These are phyloP conservation scores for Seminavis robusta DNA, from an alignment of 108 stramenopile species.

Conservation along the genomic window DNA sequence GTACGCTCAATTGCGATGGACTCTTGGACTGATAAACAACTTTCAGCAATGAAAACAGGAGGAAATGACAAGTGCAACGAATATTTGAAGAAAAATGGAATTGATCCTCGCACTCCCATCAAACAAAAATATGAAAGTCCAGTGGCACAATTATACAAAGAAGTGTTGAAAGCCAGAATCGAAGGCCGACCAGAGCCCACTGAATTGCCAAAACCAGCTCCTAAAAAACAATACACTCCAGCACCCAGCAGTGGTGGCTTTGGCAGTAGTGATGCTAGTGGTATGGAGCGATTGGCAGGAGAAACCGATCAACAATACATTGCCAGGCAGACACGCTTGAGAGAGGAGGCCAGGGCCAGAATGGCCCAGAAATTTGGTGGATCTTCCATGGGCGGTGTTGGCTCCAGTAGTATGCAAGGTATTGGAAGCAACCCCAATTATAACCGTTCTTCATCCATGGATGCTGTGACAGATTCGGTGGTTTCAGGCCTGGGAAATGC, in stretches of 20 bases:
- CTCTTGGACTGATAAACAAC: conserved; percentile 87
- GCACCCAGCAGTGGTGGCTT: conserved; percentile 11
- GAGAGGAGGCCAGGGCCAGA: conserved; percentile 76
- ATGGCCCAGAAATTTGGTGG: conserved; percentile 88
- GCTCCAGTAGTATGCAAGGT: conserved; percentile 61
- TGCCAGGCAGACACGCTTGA: conserved; percentile 84
- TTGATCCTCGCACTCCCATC: conserved; percentile 60
- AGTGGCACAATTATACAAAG: conserved; percentile 84
- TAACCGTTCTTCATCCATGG: conserved; percentile 40
- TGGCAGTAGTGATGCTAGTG: conserved; percentile 60
- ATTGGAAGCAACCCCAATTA: conserved; percentile 75
- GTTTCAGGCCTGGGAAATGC: conserved; percentile 64
- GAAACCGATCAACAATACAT: conserved; percentile 91
- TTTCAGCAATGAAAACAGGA: conserved; percentile 77
- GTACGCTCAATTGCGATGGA: conserved; percentile 98
- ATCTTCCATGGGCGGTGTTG: conserved; percentile 49
- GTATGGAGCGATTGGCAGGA: conserved; percentile 87
- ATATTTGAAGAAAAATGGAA: conserved; percentile 62
- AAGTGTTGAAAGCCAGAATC: conserved; percentile 74
- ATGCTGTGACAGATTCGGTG: conserved; percentile 39
- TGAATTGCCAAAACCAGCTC: conserved; percentile 31
- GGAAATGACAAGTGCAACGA: conserved; percentile 76
- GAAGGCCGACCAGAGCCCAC: conserved; percentile 85
- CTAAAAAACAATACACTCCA: conserved; percentile 15
- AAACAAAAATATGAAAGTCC: conserved; percentile 83